Base-by-base conservation (phyloP, 2,329 filamentous ascomycete genomes). In the Fusarium burgessii region DNA sequence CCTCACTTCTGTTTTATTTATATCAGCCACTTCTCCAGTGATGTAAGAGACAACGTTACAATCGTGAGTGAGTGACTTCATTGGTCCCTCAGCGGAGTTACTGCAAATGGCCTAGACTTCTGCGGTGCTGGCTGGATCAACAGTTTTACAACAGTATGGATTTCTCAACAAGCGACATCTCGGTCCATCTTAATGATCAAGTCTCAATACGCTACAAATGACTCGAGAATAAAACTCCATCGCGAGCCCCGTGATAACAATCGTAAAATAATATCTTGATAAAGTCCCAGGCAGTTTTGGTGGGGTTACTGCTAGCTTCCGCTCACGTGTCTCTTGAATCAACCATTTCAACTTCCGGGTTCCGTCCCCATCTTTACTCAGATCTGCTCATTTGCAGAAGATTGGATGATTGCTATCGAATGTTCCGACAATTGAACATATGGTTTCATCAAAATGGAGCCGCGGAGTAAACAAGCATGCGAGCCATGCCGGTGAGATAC, bases 381-480 rank as follows among this genome's bases (percentile, higher is more conserved):
- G 4, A 20, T 20, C 20, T 29, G 27, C 42, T 11, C 12, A 36
- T 36, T 10, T 29, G 6, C 32, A 25, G 36, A 12, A 51, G 25
- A 17, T 38, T 13, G 32, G 15, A 51, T 51, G 6, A 6, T 17
- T n/a, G 7, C 25, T 9, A 3, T 40, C 25, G 12, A 9, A 25
- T 15, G 3, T 32, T 7, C 54, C n/a, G 15, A n/a, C 18, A 18
- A 10, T 17, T 50, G 5, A 4, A 18, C 9, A 11, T 14, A 4
- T 32, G 13, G 3, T 33, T 32, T 25, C 3, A 17, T 14, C 23
- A 11, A 9, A 15, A 66, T 66, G 54, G 62, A 66, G 11, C 20
- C 41, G 17, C 46, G 62, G n/a, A 66, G 54, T 7, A 66, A 61
- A 17, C 54, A 66, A 27, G 63, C 63, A 18, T 66, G 62, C 25